phyloP scores from a whole-genome alignment of 345 rosid species.

The Melaleuca alternifolia region DNA sequence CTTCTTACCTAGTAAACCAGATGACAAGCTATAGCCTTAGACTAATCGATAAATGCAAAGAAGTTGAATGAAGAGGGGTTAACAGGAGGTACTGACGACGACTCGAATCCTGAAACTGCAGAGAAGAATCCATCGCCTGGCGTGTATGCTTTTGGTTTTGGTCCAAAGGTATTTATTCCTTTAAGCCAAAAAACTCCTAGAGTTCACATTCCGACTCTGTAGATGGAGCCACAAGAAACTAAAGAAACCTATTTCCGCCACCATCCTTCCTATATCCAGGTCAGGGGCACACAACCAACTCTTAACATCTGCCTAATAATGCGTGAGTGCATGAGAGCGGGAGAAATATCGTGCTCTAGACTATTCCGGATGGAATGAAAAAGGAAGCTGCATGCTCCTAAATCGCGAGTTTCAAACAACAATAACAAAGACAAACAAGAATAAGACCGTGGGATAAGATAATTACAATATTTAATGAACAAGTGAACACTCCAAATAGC shows the following conservation, averaged over 20 bases:
- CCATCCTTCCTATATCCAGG: not conserved
- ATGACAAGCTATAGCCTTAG: not conserved
- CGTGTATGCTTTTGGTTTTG: not conserved
- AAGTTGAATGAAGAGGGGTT: not conserved
- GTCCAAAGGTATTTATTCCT: not conserved
- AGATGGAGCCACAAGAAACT: not conserved
- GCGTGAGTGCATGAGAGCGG: rapidly evolving
- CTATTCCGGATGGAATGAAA: not conserved
- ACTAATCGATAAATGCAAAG: not conserved
- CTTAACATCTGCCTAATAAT: not conserved
- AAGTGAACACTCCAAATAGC: not conserved
- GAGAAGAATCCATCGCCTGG: not conserved
- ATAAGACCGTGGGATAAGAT: not conserved
- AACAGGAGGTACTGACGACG: not conserved
- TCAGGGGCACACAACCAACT: not conserved
- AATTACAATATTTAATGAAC: not conserved
- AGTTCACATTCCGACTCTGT: not conserved
- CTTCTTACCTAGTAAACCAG: not conserved
- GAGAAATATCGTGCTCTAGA: not conserved
- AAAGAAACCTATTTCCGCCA: not conserved
- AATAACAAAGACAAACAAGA: not conserved
- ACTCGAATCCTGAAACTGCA: not conserved
- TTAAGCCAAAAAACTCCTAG: not conserved
- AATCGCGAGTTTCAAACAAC: not conserved
- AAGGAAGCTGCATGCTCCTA: not conserved